A percentile compares a stretch with the other conserved stretches of the same genome.
Evolutionary conservation across 2,329 filamentous ascomycete species (phyloP).

Genomic region (Beauveria varroae): DNA sequence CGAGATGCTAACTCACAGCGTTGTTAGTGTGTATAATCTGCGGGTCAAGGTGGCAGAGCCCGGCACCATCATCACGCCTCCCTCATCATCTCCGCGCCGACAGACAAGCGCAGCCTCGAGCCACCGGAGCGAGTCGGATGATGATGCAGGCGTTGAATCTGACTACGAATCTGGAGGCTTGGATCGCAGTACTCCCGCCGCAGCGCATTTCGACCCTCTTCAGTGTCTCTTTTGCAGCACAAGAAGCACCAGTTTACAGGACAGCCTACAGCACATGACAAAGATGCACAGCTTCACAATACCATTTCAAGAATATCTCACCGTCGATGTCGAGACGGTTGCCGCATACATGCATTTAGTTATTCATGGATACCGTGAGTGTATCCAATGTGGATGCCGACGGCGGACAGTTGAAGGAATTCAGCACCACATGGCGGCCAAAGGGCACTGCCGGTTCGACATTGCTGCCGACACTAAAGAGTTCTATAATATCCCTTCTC

Average conservation of each 20-base stretch:
- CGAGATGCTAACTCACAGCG: background rate
- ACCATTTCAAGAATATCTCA: conserved; percentile 30
- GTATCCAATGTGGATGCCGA: conserved; percentile 40
- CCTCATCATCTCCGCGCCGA: conserved; percentile 3
- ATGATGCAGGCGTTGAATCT: background rate
- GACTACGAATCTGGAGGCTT: background rate
- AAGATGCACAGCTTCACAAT: conserved; percentile 39
- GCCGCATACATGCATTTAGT: conserved; percentile 41
- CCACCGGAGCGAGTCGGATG: background rate
- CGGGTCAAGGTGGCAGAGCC: conserved; percentile 17
- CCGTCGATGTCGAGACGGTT: conserved; percentile 38
- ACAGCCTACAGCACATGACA: conserved; percentile 42
- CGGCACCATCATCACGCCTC: conserved; percentile 13
- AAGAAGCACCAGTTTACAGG: conserved; percentile 22
- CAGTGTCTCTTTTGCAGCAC: conserved; percentile 37
- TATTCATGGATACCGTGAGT: conserved; percentile 42
- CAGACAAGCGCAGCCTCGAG: background rate
- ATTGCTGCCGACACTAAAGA: conserved; percentile 31
- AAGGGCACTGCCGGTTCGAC: conserved; percentile 41
- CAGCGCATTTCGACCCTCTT: conserved; percentile 20
- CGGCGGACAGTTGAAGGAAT: conserved; percentile 35
- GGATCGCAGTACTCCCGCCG: background rate
- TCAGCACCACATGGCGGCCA: conserved; percentile 44
- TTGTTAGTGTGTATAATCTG: conserved; percentile 18
- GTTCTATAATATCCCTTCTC: conserved; percentile 27